A percentile compares a stretch with the other conserved stretches of the same genome.
phyloP scores from a whole-genome alignment of 192 early-diverging fungal species.

The Coemansia nantahalensis region DNA sequence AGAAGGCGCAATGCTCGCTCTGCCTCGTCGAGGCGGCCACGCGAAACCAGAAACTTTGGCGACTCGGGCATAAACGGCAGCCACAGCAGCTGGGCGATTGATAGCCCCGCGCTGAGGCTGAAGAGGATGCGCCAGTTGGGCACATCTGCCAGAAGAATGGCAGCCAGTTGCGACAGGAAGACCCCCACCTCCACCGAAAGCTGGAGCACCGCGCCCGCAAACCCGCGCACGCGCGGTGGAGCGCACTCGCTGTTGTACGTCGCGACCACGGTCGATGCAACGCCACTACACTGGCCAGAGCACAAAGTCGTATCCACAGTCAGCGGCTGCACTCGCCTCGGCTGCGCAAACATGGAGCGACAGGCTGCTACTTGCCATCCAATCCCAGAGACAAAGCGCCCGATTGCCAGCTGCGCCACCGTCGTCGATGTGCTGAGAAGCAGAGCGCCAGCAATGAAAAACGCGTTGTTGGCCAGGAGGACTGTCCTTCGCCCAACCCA shows the following conservation, averaged over 20 bases:
- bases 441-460: slow-evolving; percentile 65
- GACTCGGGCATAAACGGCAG: slow-evolving; percentile 74
- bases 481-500: slow-evolving; percentile 61
- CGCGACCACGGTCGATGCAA: slow-evolving; percentile 55
- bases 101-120: slow-evolving; percentile 58
- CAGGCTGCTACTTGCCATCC: slow-evolving; percentile 52
- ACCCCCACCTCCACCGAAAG: slow-evolving; percentile 75
- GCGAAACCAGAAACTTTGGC: slow-evolving; percentile 61
- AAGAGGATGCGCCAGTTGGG: slow-evolving; percentile 72
- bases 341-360: too few relatives aligned
- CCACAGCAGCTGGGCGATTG: slow-evolving; percentile 51
- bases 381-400: slow-evolving; percentile 70
- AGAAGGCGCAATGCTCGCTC: slow-evolving; percentile 51
- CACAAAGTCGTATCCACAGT: not conserved
- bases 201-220: slow-evolving; percentile 70
- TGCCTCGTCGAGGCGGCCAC: slow-evolving; percentile 56
- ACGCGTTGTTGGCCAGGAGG: slow-evolving; percentile 64
- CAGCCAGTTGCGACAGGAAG: slow-evolving; percentile 63
- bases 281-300: slow-evolving; percentile 55
- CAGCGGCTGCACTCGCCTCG: too few relatives aligned
- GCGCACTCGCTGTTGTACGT: slow-evolving; percentile 80
- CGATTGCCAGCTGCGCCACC: slow-evolving; percentile 60
- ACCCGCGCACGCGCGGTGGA: slow-evolving; percentile 61
- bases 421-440: slow-evolving; percentile 60
- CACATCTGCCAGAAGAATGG: slow-evolving; percentile 48